Evolutionary conservation across 345 rosid species (phyloP).

Genomic region (Corchorus olitorius): DNA sequence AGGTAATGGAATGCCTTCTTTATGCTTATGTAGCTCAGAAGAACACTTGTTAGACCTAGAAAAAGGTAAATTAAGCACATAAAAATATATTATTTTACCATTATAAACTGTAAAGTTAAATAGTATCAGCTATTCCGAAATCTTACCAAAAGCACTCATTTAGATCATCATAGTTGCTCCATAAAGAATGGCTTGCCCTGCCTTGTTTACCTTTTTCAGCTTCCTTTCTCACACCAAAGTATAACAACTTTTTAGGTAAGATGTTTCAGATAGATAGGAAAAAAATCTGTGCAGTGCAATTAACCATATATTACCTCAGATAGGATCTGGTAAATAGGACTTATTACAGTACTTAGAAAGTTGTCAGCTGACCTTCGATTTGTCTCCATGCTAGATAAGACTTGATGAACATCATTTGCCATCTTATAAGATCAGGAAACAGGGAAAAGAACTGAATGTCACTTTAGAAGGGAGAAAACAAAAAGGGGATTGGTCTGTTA

Average conservation of each 20-base stretch:
- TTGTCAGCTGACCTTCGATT: slow-evolving; percentile 61
- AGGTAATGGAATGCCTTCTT: neutral
- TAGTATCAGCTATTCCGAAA: neutral
- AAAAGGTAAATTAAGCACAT: neutral
- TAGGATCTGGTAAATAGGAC: slow-evolving; percentile 76
- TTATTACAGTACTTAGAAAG: slow-evolving; percentile 72
- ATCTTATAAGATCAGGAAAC: slow-evolving; percentile 53
- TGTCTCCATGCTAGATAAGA: slow-evolving; percentile 45
- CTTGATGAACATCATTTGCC: slow-evolving; percentile 66
- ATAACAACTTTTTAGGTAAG: slow-evolving; percentile 17
- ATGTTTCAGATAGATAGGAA: slow-evolving; percentile 1
- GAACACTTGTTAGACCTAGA: slow-evolving; percentile 83
- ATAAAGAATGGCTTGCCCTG: slow-evolving; percentile 86
- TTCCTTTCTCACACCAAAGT: slow-evolving; percentile 58
- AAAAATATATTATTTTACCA: slow-evolving; percentile 6
- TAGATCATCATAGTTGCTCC: slow-evolving; percentile 98
- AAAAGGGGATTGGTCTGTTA: neutral
- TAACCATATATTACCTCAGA: slow-evolving; percentile 53
- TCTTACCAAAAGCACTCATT: slow-evolving; percentile 97
- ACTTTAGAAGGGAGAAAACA: neutral
- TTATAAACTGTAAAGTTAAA: neutral
- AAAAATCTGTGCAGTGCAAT: neutral
- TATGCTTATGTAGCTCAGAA: slow-evolving; percentile 53
- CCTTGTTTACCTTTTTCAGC: slow-evolving; percentile 74
- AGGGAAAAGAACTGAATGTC: slow-evolving; percentile 15